Conservation (phyloP, 352 stramenopile genomes). For the Phytopythium litorale region DNA sequence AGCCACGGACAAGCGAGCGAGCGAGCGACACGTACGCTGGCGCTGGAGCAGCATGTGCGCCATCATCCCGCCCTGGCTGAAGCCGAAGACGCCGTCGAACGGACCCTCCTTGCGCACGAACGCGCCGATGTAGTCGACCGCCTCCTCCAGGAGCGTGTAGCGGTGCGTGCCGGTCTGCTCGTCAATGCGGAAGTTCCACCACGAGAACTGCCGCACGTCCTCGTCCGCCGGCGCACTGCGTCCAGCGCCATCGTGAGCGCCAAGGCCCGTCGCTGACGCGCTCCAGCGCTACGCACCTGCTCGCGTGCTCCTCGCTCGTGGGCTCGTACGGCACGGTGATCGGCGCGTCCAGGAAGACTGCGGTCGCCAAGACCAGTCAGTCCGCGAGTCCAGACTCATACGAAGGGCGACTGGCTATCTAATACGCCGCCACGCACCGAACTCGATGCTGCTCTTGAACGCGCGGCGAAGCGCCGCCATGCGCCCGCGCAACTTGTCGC, state of each 20-base stretch:
- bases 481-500: constrained; percentile 61
- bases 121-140: constrained; percentile 58
- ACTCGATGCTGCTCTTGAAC: constrained; percentile 79
- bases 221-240: constrained; percentile 27
- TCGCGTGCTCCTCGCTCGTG: constrained; percentile 44
- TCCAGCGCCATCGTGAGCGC: constrained; percentile 3
- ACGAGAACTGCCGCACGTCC: constrained; percentile 61
- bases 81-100: constrained; percentile 84
- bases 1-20: not conserved
- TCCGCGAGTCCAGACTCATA: not conserved
- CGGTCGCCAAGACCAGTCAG: not conserved
- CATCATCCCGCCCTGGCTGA: constrained; percentile 79
- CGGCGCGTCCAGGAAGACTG: constrained; percentile 76
- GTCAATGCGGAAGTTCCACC: constrained; percentile 62
- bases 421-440: constrained; percentile 70
- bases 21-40: constrained; percentile 41
- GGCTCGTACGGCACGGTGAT: constrained; percentile 71
- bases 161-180: constrained; percentile 34
- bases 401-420: too few relatives aligned
- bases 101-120: constrained; percentile 70
- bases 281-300: constrained; percentile 19
- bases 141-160: constrained; percentile 50
- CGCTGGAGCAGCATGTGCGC: constrained; percentile 61
- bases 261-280: not conserved
- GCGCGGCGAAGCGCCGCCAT: constrained; percentile 66